Percentiles rank a stretch among this genome's conserved stretches.
phyloP scores from a whole-genome alignment of 441 rosid species.

The Flueggea neowawraea region DNA sequence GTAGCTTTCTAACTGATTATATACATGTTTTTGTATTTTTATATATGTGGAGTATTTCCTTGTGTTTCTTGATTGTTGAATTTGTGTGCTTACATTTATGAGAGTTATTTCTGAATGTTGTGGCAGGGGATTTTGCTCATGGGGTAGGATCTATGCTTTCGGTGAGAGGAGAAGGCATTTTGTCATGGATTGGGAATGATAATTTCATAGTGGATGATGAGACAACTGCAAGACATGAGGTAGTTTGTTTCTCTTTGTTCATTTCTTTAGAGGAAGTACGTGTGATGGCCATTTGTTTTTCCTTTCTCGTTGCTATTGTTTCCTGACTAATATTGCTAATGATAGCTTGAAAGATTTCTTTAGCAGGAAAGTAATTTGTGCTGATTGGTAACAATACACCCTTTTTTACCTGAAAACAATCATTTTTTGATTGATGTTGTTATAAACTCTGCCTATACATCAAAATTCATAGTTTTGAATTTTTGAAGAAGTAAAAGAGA shows the following conservation, averaged over 20 bases:
- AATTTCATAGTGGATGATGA: slow-evolving; percentile 65
- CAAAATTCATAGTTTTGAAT: too few relatives aligned
- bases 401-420: too few relatives aligned
- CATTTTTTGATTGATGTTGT: too few relatives aligned
- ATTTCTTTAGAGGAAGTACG: not conserved
- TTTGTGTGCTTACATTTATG: too few relatives aligned
- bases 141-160: slow-evolving; percentile 62
- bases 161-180: slow-evolving; percentile 60
- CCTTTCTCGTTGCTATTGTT: too few relatives aligned
- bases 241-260: slow-evolving; percentile 17
- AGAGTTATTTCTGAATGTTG: not conserved
- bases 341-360: too few relatives aligned
- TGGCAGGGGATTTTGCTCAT: slow-evolving; percentile 48
- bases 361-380: too few relatives aligned
- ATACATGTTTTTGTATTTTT: not conserved
- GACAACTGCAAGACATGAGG: slow-evolving; percentile 50
- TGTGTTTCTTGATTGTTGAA: too few relatives aligned
- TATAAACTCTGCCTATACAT: too few relatives aligned
- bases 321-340: too few relatives aligned
- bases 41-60: not conserved
- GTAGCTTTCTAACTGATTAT: slow-evolving; percentile 25
- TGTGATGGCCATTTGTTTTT: not conserved
- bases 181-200: slow-evolving; percentile 68
- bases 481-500: too few relatives aligned
- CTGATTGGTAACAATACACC: too few relatives aligned